Percentiles rank a stretch among this genome's conserved stretches.
Conservation (phyloP, 2,329 filamentous ascomycete genomes). For the Aspergillus costaricaensis region DNA sequence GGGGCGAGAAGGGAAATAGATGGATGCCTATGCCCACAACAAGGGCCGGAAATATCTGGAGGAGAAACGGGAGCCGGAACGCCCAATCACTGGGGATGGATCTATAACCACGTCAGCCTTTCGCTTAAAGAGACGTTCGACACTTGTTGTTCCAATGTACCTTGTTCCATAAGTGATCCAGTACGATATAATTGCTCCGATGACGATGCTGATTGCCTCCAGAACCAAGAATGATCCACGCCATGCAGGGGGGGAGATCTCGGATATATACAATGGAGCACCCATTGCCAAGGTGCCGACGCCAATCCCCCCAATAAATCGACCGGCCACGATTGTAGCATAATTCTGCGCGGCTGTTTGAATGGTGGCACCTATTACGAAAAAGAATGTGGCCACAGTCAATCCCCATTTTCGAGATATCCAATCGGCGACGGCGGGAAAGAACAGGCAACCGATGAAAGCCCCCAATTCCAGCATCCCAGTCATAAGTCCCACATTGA, state of each 20-base stretch:
- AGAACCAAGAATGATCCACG: constrained; percentile 26
- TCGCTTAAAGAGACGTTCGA: not conserved
- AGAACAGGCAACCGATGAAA: constrained; percentile 41
- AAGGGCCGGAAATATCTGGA: constrained; percentile 47
- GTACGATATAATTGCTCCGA: constrained; percentile 29
- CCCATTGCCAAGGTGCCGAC: constrained; percentile 43
- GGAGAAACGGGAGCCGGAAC: constrained; percentile 51
- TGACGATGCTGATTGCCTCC: constrained; percentile 28
- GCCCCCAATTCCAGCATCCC: constrained; percentile 48
- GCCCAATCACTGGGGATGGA: constrained; percentile 37
- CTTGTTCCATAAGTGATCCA: constrained; percentile 53
- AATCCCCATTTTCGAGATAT: constrained; percentile 48
- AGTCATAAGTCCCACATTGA: constrained; percentile 38
- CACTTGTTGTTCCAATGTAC: constrained; percentile 4
- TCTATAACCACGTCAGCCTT: not conserved
- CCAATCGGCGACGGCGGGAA: constrained; percentile 40
- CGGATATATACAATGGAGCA: constrained; percentile 54
- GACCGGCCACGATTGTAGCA: constrained; percentile 35
- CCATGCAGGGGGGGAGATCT: constrained; percentile 40
- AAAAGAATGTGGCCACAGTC: constrained; percentile 35
- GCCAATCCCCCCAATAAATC: constrained; percentile 42
- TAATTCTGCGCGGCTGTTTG: constrained; percentile 32
- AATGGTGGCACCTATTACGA: constrained; percentile 48
- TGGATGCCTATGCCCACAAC: constrained; percentile 30
- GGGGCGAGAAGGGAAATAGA: constrained; percentile 56